Base-by-base conservation (phyloP, 164 flowering plant species). In the Stephania cephalantha region DNA sequence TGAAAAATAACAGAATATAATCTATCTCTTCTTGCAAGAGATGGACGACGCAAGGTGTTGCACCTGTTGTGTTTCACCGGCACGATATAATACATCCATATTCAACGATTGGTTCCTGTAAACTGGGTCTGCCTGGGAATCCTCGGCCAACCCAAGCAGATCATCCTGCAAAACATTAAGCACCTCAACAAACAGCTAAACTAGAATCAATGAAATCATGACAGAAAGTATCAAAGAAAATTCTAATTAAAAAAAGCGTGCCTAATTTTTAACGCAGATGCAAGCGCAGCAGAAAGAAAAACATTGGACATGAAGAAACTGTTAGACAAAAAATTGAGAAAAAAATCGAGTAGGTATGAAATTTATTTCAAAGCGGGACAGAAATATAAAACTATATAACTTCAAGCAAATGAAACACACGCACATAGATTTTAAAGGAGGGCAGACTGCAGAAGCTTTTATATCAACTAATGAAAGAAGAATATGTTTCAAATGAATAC, bases 41-140 rank as follows among this genome's bases (percentile, higher is more conserved):
- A 8, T 18, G 31, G 64, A 48, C 18, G 61, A 35, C 15, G 30
- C 25, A 69, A 68, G 55, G 55, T 42, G 17, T 10, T 63, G 20
- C 46, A 91, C 94, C 92, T 87, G 93, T n/a, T 76, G 90, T 11
- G 93, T 91, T 81, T 93, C 94, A 63, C 98, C 98, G 69, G 88
- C 66, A n/a, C 98, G 91, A 80, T 91, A 93, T 15, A 93, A 82
- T 18, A 86, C 89, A 65, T 89, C 92, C 93, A 87, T 90, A 77
- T 88, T 80, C 30, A 90, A 74, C 50, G 80, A 72, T 44, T 83
- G 81, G 74, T 85, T 85, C 81, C 81, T 89, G 81, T 84, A 91
- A 52, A 84, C 76, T 46, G 79, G 78, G 78, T 90, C 90, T 35
- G 83, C 83, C 45, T 78, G 78, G 6, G 88, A 85, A 25, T 86